Base-by-base conservation (phyloP, 1,284 basidiomycete genomes). In the Termitomyces sp. region DNA sequence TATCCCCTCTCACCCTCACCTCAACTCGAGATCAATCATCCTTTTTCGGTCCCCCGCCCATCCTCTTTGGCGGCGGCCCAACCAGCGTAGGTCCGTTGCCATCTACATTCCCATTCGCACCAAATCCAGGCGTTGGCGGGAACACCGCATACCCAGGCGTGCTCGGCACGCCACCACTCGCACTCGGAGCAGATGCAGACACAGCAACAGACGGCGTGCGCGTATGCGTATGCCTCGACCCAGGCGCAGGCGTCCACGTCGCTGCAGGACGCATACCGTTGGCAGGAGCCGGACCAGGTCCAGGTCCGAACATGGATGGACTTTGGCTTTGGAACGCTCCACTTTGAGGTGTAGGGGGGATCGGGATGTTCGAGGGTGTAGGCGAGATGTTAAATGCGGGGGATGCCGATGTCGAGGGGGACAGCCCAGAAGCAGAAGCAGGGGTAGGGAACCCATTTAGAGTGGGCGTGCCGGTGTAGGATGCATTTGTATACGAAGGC, bases 211-310 rank as follows among this genome's bases (percentile, higher is more conserved):
- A 36, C 19, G 46, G 46, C n/a, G 46, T 34, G 2, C 33, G 47
- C 26, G 26, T 13, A 38, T 48, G 47, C 21, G 45, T 5, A 12
- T 46, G 52, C 5, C 40, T 33, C n/a, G 41, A 30, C 40, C 53
- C 47, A 1, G 53, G 53, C 13, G 53, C 53, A 24, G 53, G 48
- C 12, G 48, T 55, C 53, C 53, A 55, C 21, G 53, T 50, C 12
- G 48, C 47, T 6, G 36, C 47, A 13, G 43, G 12, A 5, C 21
- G 21, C 28, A 46, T 21, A 6, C 42, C 48, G 26, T 50, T 54
- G 7, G 47, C 34, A 1, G 26, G 6, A 26, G 21, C 19, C 28
- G 5, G 28, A 7, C 28, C 28, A 36, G 13, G 34, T 36, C 34
- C 34, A 15, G 3, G 40, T 12, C 48, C 53, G 4, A 50, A 54